Evolutionary conservation across 441 rosid species (phyloP).

Genomic region (Geranium incanum): DNA sequence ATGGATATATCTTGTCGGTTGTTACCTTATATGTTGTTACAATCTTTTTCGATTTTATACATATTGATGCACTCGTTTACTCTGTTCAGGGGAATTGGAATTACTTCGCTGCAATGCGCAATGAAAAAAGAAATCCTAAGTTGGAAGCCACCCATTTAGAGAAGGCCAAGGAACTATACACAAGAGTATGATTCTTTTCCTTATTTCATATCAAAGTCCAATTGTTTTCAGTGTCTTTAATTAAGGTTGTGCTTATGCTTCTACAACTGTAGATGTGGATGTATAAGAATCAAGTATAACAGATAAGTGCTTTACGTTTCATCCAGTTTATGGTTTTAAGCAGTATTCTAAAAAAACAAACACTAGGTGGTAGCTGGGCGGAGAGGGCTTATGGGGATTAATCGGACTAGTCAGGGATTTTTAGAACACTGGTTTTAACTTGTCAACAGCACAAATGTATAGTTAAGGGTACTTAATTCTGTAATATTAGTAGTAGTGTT

Average conservation of each 20-base stretch:
- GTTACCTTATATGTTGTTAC: background rate
- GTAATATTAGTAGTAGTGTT: background rate
- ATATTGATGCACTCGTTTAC: slow-evolving; percentile 23
- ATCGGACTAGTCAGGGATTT: no score
- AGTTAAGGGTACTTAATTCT: background rate
- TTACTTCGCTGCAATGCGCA: slow-evolving; percentile 95
- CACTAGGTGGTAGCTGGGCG: no score
- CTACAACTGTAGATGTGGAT: slow-evolving; percentile 4
- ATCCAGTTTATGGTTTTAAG: background rate
- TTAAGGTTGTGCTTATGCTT: slow-evolving; percentile 10
- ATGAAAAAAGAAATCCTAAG: slow-evolving; percentile 97
- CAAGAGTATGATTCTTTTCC: slow-evolving; percentile 51
- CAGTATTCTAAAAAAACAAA: no score
- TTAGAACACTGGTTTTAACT: no score
- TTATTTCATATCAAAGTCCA: slow-evolving; percentile 14
- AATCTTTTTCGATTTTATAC: background rate
- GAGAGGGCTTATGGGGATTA: no score
- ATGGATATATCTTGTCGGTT: background rate
- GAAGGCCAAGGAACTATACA: slow-evolving; percentile 93
- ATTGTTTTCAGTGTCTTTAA: slow-evolving; percentile 5
- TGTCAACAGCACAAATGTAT: background rate
- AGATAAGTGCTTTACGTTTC: background rate
- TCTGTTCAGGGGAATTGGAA: slow-evolving; percentile 91
- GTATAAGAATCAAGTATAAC: background rate
- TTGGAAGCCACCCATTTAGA: slow-evolving; percentile 98